Conservation (phyloP, 2,329 filamentous ascomycete species). For the Diaporthe sp. region DNA sequence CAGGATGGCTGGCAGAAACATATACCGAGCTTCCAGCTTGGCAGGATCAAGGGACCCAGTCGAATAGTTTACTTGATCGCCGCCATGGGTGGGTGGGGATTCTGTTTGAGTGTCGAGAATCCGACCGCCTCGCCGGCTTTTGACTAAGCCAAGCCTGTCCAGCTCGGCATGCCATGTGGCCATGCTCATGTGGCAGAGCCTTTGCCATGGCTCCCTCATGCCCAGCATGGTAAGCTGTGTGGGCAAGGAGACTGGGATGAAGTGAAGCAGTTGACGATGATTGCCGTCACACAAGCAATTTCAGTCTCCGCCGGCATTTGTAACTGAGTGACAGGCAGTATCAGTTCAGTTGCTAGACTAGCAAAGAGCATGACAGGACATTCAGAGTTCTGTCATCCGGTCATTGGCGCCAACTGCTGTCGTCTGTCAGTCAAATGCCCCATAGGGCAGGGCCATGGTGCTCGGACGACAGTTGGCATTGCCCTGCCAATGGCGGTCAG, state of each 20-base stretch:
- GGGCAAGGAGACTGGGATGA: not conserved
- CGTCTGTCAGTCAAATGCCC: not conserved
- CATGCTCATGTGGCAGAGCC: not conserved
- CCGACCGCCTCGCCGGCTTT: conserved; percentile 15
- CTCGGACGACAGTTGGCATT: conserved; percentile 21
- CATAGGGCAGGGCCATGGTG: not conserved
- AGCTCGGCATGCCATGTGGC: conserved; percentile 22
- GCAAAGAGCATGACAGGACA: not conserved
- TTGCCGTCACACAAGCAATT: not conserved
- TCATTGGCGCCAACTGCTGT: not conserved
- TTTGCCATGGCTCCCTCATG: not conserved
- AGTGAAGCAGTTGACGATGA: not conserved
- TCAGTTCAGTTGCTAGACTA: not conserved
- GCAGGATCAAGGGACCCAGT: not conserved
- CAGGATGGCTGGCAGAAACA: conserved; percentile 26
- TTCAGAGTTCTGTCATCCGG: not conserved
- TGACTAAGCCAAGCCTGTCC: conserved; percentile 10
- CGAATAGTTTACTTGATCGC: conserved; percentile 17
- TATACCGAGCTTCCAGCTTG: conserved; percentile 32
- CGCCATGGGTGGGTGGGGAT: conserved; percentile 19
- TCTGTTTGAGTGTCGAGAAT: conserved; percentile 20
- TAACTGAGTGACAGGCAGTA: not conserved
- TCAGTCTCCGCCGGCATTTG: too few species aligned
- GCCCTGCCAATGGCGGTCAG: conserved; percentile 28
- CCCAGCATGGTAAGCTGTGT: not conserved